Evolutionary conservation across 768 basidiomycete species (phyloP), one percentile per base, ranked within the genome.

Genomic region (Multifurca ochricompacta): DNA sequence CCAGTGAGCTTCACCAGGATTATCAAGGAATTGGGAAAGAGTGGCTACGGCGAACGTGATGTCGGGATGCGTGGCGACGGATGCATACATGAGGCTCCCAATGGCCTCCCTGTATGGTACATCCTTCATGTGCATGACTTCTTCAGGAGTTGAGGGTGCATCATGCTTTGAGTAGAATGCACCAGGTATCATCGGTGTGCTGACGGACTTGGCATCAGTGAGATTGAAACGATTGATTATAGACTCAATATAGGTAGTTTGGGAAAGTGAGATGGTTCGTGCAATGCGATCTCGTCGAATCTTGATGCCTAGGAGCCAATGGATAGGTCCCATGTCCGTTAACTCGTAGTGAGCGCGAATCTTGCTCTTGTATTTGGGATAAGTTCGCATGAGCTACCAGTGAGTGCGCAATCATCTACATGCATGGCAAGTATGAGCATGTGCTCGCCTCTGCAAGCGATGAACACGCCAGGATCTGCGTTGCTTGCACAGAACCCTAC

Each of bases 31-130:
- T 18, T 40, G 45, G 6, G 44, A 35, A n/a, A 35, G 43, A 0
- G 40, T 47, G 1, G 23, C 18, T 16, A 72, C 62, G 1, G 72
- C 58, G 41, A 63, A 71, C 0, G 64, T 48, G 19, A 73, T 71
- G 39, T 73, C 69, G 1, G 71, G 73, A 5, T 60, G 58, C 0
- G 70, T 72, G 19, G 62, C 62, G 19, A 70, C 31, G n/a, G n/a
- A n/a, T n/a, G n/a, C n/a, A n/a, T n/a, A n/a, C n/a, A n/a, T n/a
- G n/a, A n/a, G n/a, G n/a, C 31, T 32, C 7, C 37, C 37, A 39
- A 39, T 39, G 16, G 18, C 18, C 37, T 39, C 23, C 13, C 9
- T 6, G 23, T 42, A 42, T 3, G 41, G 41, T 4, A 19, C 23
- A 2, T 10, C 13, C 41, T 42, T 25, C 41, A 42, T 52, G 5